Evolutionary conservation across 805 yeast species (phyloP), one percentile per base, ranked within the genome.

Genomic region (Nakazawaea ishiwadae): DNA sequence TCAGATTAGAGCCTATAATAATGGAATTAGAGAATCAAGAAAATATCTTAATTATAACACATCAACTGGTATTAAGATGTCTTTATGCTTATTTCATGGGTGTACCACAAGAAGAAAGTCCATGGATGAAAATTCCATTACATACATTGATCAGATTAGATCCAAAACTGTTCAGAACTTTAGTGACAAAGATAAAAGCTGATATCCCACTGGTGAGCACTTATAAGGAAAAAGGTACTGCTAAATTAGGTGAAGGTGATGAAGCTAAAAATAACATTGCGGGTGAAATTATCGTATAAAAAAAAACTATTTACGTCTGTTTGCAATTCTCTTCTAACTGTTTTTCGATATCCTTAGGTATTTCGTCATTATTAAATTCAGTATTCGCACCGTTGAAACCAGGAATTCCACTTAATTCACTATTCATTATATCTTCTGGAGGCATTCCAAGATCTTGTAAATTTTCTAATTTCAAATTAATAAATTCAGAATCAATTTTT

Each of bases 21-120:
- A 93, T 93, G 99, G 99, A 93, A 62, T 73, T 93, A 49, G 99
- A 93, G 65, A 81, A 97, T 46, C 98, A 91, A 63, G 98, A 93
- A 54, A 90, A 93, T 60, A 89, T 93, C 38, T 71, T 93, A 58
- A 91, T 93, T 46, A 93, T 93, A 32, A 93, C 99, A 3, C 99
- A 93, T 61, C 99, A 93, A 64, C 98, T 98, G 0, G 98, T 93
- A 9, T 69, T 93, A 50, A 76, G 99, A 54, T 93, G 99, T 58
- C 81, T 93, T 39, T 93, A 93, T 62, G 98, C 99, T 6, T 93
- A 93, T 62, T 93, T 90, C 58, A 93, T 93, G 98, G 91, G 93
- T 58, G 95, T 93, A 15, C 96, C 97, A 4, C 98, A 91, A 60
- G 96, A 91, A 53, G 91, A 88, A 60, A 78, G 90, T 44, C 99